Percentiles rank a stretch among this genome's conserved stretches.
These are phyloP conservation scores for Aspergillus brasiliensis DNA, from an alignment of 2,329 filamentous ascomycete species.

Conservation along the genomic window DNA sequence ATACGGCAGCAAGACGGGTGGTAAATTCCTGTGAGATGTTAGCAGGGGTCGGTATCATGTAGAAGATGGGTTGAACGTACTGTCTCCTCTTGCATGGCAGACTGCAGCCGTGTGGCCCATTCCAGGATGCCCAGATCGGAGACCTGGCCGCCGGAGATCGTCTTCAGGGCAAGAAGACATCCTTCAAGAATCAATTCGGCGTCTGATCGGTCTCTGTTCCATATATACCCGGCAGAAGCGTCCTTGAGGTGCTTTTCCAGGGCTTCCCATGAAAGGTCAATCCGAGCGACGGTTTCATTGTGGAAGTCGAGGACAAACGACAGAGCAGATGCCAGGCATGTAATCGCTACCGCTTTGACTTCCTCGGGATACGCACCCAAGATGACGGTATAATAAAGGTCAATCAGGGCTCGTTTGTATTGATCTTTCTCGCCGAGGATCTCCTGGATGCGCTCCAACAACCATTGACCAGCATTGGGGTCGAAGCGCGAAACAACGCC, in stretches of 20 bases:
- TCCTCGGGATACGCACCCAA: conserved; percentile 26
- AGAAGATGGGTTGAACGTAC: conserved; percentile 27
- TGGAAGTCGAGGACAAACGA: conserved; percentile 29
- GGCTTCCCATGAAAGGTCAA: conserved; percentile 31
- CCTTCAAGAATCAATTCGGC: conserved; percentile 41
- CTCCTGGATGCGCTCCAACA: conserved; percentile 35
- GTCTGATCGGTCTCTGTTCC: conserved; percentile 42
- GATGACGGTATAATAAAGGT: conserved; percentile 36
- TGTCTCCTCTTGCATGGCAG: conserved; percentile 45
- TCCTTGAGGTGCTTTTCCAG: conserved; percentile 30
- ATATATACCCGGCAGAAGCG: conserved; percentile 25
- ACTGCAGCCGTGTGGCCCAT: conserved; percentile 40
- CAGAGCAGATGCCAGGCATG: conserved; percentile 38
- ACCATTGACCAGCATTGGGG: conserved; percentile 37
- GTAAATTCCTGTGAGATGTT: conserved; percentile 38
- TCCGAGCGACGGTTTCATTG: conserved; percentile 17
- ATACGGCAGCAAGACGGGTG: conserved; percentile 40
- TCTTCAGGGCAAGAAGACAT: conserved; percentile 36
- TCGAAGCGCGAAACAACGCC: conserved; percentile 32
- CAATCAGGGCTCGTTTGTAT: conserved; percentile 27
- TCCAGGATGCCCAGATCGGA: conserved; percentile 29
- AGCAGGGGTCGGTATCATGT: neutral
- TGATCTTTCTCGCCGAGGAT: conserved; percentile 23
- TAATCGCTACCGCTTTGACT: conserved; percentile 33
- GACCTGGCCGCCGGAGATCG: conserved; percentile 14